Evolutionary conservation across 1,284 basidiomycete genomes (phyloP).

Genomic region (Moesziomyces sp.): DNA sequence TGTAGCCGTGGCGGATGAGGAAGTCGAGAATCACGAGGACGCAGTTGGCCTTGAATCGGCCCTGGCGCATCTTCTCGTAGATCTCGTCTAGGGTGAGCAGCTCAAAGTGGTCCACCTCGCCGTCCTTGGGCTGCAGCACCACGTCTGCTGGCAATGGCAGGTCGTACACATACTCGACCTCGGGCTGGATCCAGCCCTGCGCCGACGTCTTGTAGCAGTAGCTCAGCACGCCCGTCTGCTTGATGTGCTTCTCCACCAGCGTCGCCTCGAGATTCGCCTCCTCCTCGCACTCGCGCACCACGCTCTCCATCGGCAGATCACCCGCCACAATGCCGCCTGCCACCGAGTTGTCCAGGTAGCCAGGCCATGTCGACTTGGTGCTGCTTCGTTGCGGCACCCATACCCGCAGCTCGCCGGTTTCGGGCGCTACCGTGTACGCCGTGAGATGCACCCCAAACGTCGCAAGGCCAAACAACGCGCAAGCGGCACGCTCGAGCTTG

Average conservation of each 20-base stretch:
- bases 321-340: constrained; percentile 76
- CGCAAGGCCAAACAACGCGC: constrained; percentile 85
- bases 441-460: constrained; percentile 89
- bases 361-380: constrained; percentile 82
- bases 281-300: constrained; percentile 92
- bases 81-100: constrained; percentile 63
- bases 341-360: constrained; percentile 65
- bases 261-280: constrained; percentile 82
- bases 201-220: constrained; percentile 74
- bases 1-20: constrained; percentile 79
- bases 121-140: constrained; percentile 81
- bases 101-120: constrained; percentile 90
- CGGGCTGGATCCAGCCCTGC: constrained; percentile 70
- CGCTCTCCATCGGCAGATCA: constrained; percentile 77
- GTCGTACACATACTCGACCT: constrained; percentile 66
- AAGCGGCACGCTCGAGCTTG: constrained; percentile 87
- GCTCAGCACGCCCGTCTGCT: constrained; percentile 67
- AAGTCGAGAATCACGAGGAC: constrained; percentile 85
- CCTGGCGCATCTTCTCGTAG: constrained; percentile 66
- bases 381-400: constrained; percentile 88
- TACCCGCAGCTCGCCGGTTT: constrained; percentile 69
- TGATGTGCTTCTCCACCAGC: constrained; percentile 74
- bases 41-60: constrained; percentile 87
- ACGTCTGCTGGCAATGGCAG: constrained; percentile 67
- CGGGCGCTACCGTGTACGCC: constrained; percentile 59